Conservation (phyloP, 108 stramenopile genomes). For the Aurantiochytrium sp. region DNA sequence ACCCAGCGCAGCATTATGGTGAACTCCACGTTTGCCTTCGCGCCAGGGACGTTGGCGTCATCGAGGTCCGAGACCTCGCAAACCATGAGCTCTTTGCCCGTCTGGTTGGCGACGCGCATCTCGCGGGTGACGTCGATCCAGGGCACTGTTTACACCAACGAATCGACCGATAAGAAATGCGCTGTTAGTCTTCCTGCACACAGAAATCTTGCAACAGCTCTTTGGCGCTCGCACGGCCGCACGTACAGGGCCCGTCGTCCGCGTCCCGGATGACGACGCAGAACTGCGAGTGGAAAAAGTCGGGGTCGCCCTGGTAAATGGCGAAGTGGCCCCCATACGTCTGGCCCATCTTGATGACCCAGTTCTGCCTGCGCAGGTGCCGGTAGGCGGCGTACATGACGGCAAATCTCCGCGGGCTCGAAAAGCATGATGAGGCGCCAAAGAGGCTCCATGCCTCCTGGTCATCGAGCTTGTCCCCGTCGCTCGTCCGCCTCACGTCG, state of each 20-base stretch:
- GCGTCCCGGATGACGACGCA: neutral
- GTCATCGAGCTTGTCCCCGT: neutral
- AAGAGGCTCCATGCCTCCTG: neutral
- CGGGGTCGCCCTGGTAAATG: neutral
- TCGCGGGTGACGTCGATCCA: conserved; percentile 19
- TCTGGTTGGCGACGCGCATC: conserved; percentile 29
- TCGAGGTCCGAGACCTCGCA: neutral
- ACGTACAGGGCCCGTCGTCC: neutral
- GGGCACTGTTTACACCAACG: neutral
- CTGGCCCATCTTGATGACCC: neutral
- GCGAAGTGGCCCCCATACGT: conserved; percentile 19
- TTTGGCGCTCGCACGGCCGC: too few relatives aligned
- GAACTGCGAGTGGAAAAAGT: conserved; percentile 12
- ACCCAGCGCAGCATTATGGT: conserved; percentile 22
- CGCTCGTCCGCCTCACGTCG: neutral
- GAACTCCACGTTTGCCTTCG: neutral
- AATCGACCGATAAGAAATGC: too few relatives aligned
- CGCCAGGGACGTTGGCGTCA: neutral
- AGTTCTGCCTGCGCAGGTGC: neutral
- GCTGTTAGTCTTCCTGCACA: too few relatives aligned
- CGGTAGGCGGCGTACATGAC: neutral
- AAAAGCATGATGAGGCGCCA: neutral
- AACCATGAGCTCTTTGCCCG: conserved; percentile 4
- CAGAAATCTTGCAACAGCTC: too few relatives aligned
- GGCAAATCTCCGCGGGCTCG: neutral